Conservation (phyloP, 176 grass and related monocot species). For the Avena insularis region DNA sequence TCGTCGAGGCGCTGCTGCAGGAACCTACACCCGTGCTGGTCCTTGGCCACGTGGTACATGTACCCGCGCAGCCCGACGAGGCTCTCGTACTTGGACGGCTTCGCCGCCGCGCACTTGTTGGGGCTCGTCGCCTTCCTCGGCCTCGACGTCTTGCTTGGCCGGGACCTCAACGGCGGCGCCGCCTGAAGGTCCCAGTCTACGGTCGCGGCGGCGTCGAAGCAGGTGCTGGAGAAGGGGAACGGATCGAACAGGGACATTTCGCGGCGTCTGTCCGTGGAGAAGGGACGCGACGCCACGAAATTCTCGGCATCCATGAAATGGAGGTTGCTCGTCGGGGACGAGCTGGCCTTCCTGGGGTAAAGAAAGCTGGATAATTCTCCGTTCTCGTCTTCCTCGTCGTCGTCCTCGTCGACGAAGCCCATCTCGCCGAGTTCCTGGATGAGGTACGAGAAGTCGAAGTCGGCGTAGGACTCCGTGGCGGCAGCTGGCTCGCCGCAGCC, state of each 20-base stretch:
- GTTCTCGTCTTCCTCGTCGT: constrained; percentile 31
- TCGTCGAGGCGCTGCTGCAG: constrained; percentile 80
- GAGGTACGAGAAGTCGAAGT: constrained; percentile 38
- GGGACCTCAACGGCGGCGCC: constrained; percentile 9
- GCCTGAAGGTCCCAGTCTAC: constrained; percentile 29
- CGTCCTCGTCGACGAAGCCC: constrained; percentile 42
- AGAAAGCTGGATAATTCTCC: constrained; percentile 3
- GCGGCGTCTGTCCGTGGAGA: constrained; percentile 26
- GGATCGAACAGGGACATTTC: constrained; percentile 29
- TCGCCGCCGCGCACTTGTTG: constrained; percentile 38
- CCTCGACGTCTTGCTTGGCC: constrained; percentile 30
- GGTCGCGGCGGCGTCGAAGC: not conserved
- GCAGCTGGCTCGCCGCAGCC: not conserved
- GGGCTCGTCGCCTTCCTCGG: constrained; percentile 47
- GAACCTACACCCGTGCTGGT: constrained; percentile 83
- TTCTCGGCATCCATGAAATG: constrained; percentile 21
- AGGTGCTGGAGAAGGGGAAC: constrained; percentile 34
- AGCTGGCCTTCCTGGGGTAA: constrained; percentile 19
- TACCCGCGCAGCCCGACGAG: constrained; percentile 55
- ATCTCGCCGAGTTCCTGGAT: constrained; percentile 45
- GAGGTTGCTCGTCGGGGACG: constrained; percentile 30
- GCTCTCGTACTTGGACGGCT: constrained; percentile 53
- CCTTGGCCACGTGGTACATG: constrained; percentile 69
- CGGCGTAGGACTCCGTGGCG: not conserved
- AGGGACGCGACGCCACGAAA: constrained; percentile 27